A percentile compares a stretch with the other conserved stretches of the same genome.
These are phyloP conservation scores for Neopestalotiopsis sp. DNA, from an alignment of 2,329 filamentous ascomycete species.

Conservation along the genomic window DNA sequence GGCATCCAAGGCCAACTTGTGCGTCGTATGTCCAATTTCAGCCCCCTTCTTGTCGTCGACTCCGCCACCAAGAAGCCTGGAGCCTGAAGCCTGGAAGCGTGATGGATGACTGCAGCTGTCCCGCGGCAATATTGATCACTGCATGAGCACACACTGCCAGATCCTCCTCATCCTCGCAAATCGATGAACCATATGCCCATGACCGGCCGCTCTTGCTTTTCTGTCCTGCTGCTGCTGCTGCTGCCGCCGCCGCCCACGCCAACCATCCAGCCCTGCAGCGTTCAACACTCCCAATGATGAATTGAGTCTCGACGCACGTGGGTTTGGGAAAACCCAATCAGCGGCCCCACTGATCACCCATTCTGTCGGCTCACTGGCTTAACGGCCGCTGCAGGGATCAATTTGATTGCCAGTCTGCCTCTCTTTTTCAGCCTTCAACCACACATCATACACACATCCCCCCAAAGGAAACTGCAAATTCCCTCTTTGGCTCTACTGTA, in stretches of 20 bases:
- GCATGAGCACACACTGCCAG: neutral
- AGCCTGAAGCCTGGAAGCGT: neutral
- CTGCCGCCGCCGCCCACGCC: neutral
- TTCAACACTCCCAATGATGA: neutral
- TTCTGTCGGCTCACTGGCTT: slow-evolving; percentile 16
- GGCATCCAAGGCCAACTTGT: too few species aligned
- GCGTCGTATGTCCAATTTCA: too few species aligned
- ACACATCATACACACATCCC: too few species aligned
- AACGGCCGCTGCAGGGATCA: neutral
- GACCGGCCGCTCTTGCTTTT: neutral
- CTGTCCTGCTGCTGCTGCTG: neutral
- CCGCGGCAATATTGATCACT: slow-evolving; percentile 2
- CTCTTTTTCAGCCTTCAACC: too few species aligned
- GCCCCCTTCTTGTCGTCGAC: neutral
- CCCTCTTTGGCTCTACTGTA: too few species aligned
- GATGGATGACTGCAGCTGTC: slow-evolving; percentile 1
- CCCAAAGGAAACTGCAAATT: too few species aligned
- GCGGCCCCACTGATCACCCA: slow-evolving; percentile 6
- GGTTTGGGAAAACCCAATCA: slow-evolving; percentile 14
- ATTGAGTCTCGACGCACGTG: slow-evolving; percentile 13
- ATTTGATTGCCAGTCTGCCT: neutral
- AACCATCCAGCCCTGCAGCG: neutral
- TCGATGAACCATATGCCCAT: neutral
- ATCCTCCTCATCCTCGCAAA: neutral
- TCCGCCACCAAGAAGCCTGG: neutral